phyloP scores from a whole-genome alignment of 345 rosid species.

The Raphanus sativus region DNA sequence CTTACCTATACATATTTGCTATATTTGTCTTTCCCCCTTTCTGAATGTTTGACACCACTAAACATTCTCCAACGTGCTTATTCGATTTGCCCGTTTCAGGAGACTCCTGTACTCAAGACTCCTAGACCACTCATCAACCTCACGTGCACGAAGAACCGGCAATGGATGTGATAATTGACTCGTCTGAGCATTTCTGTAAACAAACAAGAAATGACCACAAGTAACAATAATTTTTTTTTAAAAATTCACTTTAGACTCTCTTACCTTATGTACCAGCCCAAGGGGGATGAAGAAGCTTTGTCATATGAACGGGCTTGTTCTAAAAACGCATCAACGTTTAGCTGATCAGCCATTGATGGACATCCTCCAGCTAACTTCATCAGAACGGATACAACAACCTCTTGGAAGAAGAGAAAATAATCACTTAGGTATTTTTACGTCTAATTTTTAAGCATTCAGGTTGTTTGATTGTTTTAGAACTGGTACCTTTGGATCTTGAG shows the following conservation, averaged over 20 bases:
- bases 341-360: conserved; percentile 90
- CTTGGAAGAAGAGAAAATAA: conserved; percentile 48
- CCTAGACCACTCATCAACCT: conserved; percentile 94
- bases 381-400: conserved; percentile 91
- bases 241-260: conserved; percentile 16
- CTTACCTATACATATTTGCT: conserved; percentile 33
- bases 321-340: conserved; percentile 89
- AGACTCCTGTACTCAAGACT: conserved; percentile 65
- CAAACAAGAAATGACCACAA: background rate
- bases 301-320: conserved; percentile 98
- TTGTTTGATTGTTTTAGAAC: background rate
- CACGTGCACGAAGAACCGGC: conserved; percentile 98
- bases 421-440: conserved; percentile 19
- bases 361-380: conserved; percentile 97
- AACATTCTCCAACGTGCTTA: conserved; percentile 36
- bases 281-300: conserved; percentile 84
- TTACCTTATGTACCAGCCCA: conserved; percentile 92
- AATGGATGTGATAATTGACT: conserved; percentile 90
- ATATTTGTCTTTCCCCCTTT: background rate
- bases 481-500: conserved; percentile 87
- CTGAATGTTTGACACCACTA: conserved; percentile 34
- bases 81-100: conserved; percentile 60
- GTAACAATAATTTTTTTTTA: background rate
- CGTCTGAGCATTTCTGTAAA: conserved; percentile 89
- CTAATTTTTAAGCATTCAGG: background rate